These are phyloP conservation scores for Pseudogymnoascus sp. DNA, from an alignment of 2,329 filamentous ascomycete species.

Conservation along the genomic window DNA sequence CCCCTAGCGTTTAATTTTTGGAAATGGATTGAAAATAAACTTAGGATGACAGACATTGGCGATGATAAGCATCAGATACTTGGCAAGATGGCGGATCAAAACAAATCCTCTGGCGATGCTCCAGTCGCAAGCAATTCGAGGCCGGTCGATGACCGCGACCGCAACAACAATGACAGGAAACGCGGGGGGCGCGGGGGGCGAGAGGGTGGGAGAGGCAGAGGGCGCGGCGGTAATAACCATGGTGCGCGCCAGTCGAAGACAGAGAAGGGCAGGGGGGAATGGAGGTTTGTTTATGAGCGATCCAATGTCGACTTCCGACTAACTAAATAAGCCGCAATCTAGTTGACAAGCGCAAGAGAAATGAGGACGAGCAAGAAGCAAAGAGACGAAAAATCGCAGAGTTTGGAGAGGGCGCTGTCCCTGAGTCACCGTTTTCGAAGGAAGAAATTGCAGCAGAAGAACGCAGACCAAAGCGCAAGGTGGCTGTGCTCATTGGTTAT, in stretches of 20 bases:
- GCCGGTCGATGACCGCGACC: neutral
- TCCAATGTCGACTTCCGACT: conserved; percentile 29
- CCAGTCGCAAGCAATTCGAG: neutral
- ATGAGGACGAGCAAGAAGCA: conserved; percentile 40
- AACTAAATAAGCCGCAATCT: conserved; percentile 44
- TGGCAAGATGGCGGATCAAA: conserved; percentile 1
- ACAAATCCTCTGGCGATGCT: conserved; percentile 4
- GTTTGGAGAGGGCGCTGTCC: conserved; percentile 28
- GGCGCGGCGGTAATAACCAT: conserved; percentile 27
- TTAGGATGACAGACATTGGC: neutral
- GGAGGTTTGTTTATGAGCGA: conserved; percentile 42
- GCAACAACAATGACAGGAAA: conserved; percentile 15
- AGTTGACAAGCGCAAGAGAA: conserved; percentile 44
- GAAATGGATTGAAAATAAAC: conserved; percentile 3
- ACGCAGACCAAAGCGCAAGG: conserved; percentile 87
- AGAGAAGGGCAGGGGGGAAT: conserved; percentile 59
- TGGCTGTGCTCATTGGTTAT: conserved; percentile 91
- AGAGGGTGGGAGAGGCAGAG: conserved; percentile 46
- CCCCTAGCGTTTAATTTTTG: conserved; percentile 4
- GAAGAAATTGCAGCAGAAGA: conserved; percentile 85
- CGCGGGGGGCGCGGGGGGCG: conserved; percentile 15
- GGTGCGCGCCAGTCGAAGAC: conserved; percentile 48
- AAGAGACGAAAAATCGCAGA: conserved; percentile 48
- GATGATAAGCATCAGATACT: neutral
- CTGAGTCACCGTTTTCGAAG: conserved; percentile 47